Conservation (phyloP, 2,329 filamentous ascomycete species). For the Biscogniauxia marginata region DNA sequence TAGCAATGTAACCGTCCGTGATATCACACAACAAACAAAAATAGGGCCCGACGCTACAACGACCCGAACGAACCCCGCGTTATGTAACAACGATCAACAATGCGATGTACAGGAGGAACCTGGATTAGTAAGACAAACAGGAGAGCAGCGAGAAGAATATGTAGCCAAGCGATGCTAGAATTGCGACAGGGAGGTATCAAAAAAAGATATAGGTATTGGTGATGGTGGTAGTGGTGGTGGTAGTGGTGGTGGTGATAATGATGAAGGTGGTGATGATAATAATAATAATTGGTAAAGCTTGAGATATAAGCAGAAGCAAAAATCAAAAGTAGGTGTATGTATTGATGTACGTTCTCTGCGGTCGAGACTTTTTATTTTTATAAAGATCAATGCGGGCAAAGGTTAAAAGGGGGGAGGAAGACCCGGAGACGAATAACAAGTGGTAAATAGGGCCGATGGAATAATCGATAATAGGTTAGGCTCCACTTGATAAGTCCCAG, state of each 20-base stretch:
- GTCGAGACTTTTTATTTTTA: not conserved
- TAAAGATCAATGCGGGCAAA: not conserved
- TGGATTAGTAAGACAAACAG: no score
- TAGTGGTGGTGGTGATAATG: no score
- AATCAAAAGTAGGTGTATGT: not conserved
- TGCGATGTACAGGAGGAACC: no score
- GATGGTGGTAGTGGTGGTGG: no score
- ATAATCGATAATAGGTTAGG: not conserved
- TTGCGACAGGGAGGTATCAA: no score
- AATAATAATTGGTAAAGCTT: not conserved
- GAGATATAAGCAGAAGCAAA: not conserved
- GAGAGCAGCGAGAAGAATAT: no score
- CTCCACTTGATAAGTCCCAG: not conserved
- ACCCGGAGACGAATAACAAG: not conserved
- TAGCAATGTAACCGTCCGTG: not conserved
- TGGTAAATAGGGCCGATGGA: not conserved
- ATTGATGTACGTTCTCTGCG: not conserved
- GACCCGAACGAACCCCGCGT: not conserved
- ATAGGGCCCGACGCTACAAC: not conserved
- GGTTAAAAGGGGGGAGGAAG: not conserved
- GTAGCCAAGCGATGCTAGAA: no score
- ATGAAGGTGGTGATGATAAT: no score
- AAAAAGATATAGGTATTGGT: no score
- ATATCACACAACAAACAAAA: not conserved
- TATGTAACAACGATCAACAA: not conserved